Base-by-base conservation (phyloP, 768 basidiomycete genomes). In the Mycena capillaripes region DNA sequence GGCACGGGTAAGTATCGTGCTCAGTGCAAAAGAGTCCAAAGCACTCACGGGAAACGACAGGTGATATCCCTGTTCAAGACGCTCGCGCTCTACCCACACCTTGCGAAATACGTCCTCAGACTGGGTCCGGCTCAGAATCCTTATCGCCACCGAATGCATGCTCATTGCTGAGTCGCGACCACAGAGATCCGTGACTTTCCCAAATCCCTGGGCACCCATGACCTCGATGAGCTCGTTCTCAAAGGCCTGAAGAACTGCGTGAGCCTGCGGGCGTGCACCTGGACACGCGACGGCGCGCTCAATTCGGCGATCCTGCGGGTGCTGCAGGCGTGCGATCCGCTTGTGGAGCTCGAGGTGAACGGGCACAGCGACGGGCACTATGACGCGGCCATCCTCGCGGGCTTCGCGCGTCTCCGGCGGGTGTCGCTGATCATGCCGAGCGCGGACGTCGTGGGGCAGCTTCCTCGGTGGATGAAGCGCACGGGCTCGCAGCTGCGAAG, bases 261-360 rank as follows among this genome's bases (percentile, higher is more conserved):
- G 46, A 89, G 89, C 70, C 85, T 95, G 14, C 83, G 75, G 52
- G 84, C 89, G 8, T 95, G 92, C 76, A 89, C 89, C 6, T 96
- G 94, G 94, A 95, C 95, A 12, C 89, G 94, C 50, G 92, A 95
- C 73, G 92, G 94, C 4, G 91, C 95, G 5, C 81, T 95, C 25
- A 89, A 84, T 46, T 88, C 91, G 6, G 81, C 83, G 0, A 87
- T 94, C 38, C 84, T 96, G 11, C 73, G 83, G n/a, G 87, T 88
- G 21, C 81, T 95, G 7, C 80, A 80, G 7, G 55, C 77, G 14
- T 87, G 84, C 23, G 74, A 78, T 1, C 74, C 81, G 1, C 81
- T 95, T 10, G 76, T 80, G 32, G 90, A 90, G 58, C 81, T 95
- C 3, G 92, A 94, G 77, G 87, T 96, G 48, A 96, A 95, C 65